Evolutionary conservation across 2,329 filamentous ascomycete species (phyloP).

Genomic region (Calonectria henricotiae): DNA sequence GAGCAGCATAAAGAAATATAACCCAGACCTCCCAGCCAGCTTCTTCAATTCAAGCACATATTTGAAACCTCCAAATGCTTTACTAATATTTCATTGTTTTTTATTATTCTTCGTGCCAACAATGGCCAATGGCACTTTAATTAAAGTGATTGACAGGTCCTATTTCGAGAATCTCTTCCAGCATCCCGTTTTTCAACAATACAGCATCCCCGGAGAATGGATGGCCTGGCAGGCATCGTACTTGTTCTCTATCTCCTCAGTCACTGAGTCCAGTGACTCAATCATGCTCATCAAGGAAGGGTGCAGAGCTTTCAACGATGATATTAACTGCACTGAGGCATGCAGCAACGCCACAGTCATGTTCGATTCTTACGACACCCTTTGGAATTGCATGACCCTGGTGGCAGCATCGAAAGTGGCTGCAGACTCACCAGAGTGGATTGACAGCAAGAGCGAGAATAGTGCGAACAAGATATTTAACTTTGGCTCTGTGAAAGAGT

Average conservation of each 20-base stretch:
- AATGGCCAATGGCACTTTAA: background rate
- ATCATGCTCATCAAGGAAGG: background rate
- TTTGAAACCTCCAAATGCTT: no score
- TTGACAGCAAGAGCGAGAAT: background rate
- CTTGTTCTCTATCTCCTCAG: background rate
- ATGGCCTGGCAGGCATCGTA: background rate
- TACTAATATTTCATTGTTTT: background rate
- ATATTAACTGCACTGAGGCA: background rate
- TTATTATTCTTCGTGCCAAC: background rate
- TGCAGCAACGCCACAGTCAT: background rate
- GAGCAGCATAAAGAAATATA: no score
- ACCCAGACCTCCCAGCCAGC: no score
- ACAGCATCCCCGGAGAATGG: background rate
- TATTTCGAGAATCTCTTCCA: background rate
- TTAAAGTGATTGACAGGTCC: background rate
- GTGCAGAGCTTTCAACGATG: background rate
- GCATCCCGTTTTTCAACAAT: background rate
- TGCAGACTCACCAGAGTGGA: background rate
- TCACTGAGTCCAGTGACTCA: background rate
- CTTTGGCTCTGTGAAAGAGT: background rate
- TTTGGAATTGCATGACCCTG: slow-evolving; percentile 7
- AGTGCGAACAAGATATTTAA: background rate
- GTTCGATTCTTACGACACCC: background rate
- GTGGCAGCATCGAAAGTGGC: background rate
- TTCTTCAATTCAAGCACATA: no score